Base-by-base conservation (phyloP, 768 basidiomycete species). In the Mycena galopus region DNA sequence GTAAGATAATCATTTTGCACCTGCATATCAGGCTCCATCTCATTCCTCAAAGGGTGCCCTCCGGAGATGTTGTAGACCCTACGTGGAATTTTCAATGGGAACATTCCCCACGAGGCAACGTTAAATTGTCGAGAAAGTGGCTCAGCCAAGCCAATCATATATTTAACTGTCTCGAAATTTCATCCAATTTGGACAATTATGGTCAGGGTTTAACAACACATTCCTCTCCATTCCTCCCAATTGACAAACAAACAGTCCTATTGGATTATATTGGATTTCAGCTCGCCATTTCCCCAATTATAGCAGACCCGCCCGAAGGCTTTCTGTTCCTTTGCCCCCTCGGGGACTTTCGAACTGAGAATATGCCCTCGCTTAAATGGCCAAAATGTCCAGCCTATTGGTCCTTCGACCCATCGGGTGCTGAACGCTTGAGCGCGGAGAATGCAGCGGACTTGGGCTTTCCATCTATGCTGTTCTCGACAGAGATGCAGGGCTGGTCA, bases 121-220 rank as follows among this genome's bases (percentile, higher is more conserved):
- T 37, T 14, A 14, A 37, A 47, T 47, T 11, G 21, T 35, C 23
- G n/a, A n/a, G n/a, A n/a, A n/a, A n/a, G n/a, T 66, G 65, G 65
- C 27, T 66, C 29, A 32, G 37, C 23, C 65, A 66, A 14, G 65
- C 39, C 7, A 65, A 65, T 55, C 51, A 65, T 27, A 37, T 65
- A 51, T 65, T 65, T 23, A 14, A 33, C 23, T 27, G 51, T 10
- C 50, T 65, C 32, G 10, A 32, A 35, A 44, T 55, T 33, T 37
- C 33, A 14, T 65, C 63, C 7, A 39, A 65, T 6, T 55, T 23
- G n/a, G 25, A 55, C 17, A 23, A 47, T 47, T 47, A 47, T 39
- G 16, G 65, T 57, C 21, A 7, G 27, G 1, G 16, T 16, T 32
- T 56, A 3, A 39, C 17, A 16, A 39, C 12, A 6, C 30, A 14